Base-by-base conservation (phyloP, 2,329 filamentous ascomycete species). In the Calcarisporium arbuscula region DNA sequence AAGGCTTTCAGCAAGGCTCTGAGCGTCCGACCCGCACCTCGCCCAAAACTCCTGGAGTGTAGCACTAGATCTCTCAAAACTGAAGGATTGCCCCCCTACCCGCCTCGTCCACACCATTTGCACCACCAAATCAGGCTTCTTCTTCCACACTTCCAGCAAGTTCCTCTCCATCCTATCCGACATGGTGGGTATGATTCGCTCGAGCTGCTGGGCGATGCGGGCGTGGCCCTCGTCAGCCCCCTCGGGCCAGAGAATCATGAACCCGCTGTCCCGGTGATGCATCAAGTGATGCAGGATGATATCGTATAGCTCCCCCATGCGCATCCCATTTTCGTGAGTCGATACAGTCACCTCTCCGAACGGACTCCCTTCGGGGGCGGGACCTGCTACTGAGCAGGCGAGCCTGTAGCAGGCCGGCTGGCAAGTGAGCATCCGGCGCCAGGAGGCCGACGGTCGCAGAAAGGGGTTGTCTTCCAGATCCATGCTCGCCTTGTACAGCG, bases 351-450 rank as follows among this genome's bases (percentile, higher is more conserved):
- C 8, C 22, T 9, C 22, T 25, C 22, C n/a, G n/a, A n/a, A n/a
- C n/a, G n/a, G n/a, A n/a, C n/a, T n/a, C n/a, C n/a, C n/a, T n/a
- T n/a, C n/a, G n/a, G n/a, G n/a, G n/a, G n/a, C n/a, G n/a, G n/a
- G n/a, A n/a, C n/a, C n/a, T n/a, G n/a, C n/a, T n/a, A n/a, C n/a
- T n/a, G n/a, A n/a, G n/a, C n/a, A n/a, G n/a, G n/a, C n/a, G n/a
- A n/a, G n/a, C n/a, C n/a, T n/a, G n/a, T n/a, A n/a, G n/a, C n/a
- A n/a, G n/a, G n/a, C n/a, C n/a, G 47, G 47, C 28, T 48, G 47
- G 6, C 42, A 33, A 11, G 46, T 39, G 8, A 49, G 37, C 47
- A 49, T 49, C 9, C 46, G 38, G 6, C 47, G 42, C 47, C 47
- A 49, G 28, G 40, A 45, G 8, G 47, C 46, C 2, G 40, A 40